Conservation (phyloP, 495 filamentous ascomycete species). For the Penicillium coffeae region DNA sequence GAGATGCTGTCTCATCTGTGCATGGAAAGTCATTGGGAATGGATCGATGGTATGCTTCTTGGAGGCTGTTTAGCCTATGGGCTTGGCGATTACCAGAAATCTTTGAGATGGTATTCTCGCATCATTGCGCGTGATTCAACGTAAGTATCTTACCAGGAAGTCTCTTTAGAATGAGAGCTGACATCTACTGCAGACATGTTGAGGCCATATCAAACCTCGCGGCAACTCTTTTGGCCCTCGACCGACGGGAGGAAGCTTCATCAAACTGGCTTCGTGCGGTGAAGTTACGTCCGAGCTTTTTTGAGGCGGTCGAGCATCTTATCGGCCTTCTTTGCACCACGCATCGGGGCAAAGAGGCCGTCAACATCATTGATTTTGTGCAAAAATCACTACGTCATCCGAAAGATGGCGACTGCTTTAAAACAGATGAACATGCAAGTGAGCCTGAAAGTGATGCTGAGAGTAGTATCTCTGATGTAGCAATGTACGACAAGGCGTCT, state of each 20-base stretch:
- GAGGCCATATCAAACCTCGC: conserved; percentile 94
- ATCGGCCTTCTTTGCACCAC: conserved; percentile 81
- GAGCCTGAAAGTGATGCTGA: conserved; percentile 54
- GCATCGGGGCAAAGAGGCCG: conserved; percentile 78
- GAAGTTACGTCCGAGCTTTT: conserved; percentile 78
- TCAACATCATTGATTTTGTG: conserved; percentile 87
- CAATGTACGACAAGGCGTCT: conserved; percentile 50
- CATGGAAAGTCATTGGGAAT: conserved; percentile 83
- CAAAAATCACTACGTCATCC: conserved; percentile 65
- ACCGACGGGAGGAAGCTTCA: conserved; percentile 79
- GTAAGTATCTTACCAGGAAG: conserved; percentile 50
- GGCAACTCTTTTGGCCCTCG: conserved; percentile 78
- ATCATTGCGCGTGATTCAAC: conserved; percentile 77
- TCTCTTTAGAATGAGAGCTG: conserved; percentile 2
- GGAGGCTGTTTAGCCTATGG: conserved; percentile 93
- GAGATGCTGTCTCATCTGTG: conserved; percentile 79
- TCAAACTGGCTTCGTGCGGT: conserved; percentile 82
- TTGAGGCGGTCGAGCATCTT: conserved; percentile 96
- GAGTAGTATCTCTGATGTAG: conserved; percentile 46
- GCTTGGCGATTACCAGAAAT: conserved; percentile 79
- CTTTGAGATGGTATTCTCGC: conserved; percentile 82
- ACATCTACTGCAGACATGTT: conserved; percentile 61
- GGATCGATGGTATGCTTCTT: conserved; percentile 93
- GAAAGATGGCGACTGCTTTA: conserved; percentile 46
- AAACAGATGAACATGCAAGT: conserved; percentile 50